A percentile compares a stretch with the other conserved stretches of the same genome.
Evolutionary conservation across 2,329 filamentous ascomycete genomes (phyloP).

Genomic region (Nemania abortiva): DNA sequence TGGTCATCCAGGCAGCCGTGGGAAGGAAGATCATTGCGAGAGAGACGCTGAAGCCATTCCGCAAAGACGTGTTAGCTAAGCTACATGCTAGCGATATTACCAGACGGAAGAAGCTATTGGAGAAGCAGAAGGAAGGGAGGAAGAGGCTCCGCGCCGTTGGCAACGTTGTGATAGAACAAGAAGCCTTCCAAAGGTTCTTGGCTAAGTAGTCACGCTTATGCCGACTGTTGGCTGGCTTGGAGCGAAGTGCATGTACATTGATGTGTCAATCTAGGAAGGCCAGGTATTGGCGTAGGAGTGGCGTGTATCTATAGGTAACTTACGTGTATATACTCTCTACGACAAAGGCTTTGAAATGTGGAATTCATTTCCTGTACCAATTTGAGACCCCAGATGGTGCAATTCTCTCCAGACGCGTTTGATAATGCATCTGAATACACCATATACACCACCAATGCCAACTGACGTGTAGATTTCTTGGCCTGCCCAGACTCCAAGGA

Average conservation of each 20-base stretch:
- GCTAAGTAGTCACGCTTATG: slow-evolving; percentile 69
- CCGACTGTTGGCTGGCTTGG: neutral
- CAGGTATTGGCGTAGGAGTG: neutral
- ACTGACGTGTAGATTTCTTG: neutral
- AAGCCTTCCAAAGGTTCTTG: slow-evolving; percentile 94
- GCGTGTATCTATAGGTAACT: neutral
- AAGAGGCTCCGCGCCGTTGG: slow-evolving; percentile 88
- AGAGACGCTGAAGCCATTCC: slow-evolving; percentile 95
- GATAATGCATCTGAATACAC: neutral
- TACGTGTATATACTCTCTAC: neutral
- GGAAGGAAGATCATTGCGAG: slow-evolving; percentile 86
- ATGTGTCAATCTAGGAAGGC: slow-evolving; percentile 16
- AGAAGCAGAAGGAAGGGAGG: slow-evolving; percentile 96
- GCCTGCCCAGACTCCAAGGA: no score
- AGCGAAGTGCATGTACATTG: slow-evolving; percentile 5
- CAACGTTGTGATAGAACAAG: slow-evolving; percentile 96
- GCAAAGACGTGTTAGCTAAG: slow-evolving; percentile 94
- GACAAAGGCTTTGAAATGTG: neutral
- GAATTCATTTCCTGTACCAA: neutral
- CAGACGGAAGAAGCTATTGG: slow-evolving; percentile 84
- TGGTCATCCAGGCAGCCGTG: slow-evolving; percentile 91
- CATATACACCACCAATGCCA: neutral
- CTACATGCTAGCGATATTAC: slow-evolving; percentile 91
- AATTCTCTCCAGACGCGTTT: neutral
- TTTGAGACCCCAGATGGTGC: neutral